Base-by-base conservation (phyloP, 208 protist genomes). In the Leishmania aethiopica region DNA sequence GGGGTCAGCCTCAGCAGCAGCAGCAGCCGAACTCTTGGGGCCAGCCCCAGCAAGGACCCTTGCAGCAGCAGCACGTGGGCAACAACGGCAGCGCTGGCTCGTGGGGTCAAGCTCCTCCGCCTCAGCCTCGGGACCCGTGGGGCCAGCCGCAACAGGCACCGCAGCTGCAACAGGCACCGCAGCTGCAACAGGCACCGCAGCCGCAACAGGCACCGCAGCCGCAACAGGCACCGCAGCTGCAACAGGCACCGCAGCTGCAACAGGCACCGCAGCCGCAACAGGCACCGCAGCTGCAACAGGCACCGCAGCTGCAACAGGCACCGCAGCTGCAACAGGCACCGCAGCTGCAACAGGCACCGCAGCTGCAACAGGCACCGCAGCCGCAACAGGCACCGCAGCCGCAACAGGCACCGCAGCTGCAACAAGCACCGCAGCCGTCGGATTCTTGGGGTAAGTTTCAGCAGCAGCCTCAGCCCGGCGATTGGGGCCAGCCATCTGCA, bases 381-480 rank as follows among this genome's bases (percentile, higher is more conserved):
- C n/a, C n/a, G n/a, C n/a, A n/a, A n/a, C n/a, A n/a, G n/a, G n/a
- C n/a, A n/a, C n/a, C n/a, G n/a, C n/a, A n/a, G n/a, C n/a, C n/a
- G n/a, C n/a, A n/a, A n/a, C n/a, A n/a, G n/a, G n/a, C n/a, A n/a
- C n/a, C n/a, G n/a, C n/a, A n/a, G n/a, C n/a, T n/a, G n/a, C n/a
- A n/a, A n/a, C n/a, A n/a, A n/a, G n/a, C n/a, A n/a, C n/a, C n/a
- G n/a, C n/a, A n/a, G n/a, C n/a, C n/a, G 49, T 53, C 60, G 17
- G 47, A 35, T 60, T 75, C 80, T 67, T 85, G 82, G 84, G 79
- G 67, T 49, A 75, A 84, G 70, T 70, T 76, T 5, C 76, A 88
- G 70, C 87, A 82, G 49, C 81, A 85, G 62, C 78, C 45, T 42
- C 84, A 88, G 77, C 78, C 81, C 28, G 78, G 67, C 25, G 40